Base-by-base conservation (phyloP, 805 yeast genomes). In the Saccharomycopsis guyanensis region DNA sequence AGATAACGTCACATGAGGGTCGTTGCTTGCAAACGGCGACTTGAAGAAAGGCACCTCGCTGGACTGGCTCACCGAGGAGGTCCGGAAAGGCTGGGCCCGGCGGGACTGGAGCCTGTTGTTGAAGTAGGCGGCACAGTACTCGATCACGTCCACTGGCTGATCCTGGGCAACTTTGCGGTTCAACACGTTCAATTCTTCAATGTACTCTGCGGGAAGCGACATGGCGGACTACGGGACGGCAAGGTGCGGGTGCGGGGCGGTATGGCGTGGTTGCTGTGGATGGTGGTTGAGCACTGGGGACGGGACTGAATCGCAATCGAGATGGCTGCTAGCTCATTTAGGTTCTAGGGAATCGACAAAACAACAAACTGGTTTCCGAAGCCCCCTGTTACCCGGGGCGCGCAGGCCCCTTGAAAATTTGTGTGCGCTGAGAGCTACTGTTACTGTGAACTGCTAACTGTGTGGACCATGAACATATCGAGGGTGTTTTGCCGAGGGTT, bases 111-210 rank as follows among this genome's bases (percentile, higher is more conserved):
- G 65, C 49, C 80, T 75, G 41, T 69, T 61, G 57, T 73, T 75
- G 66, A 85, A 85, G 62, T 80, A 82, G 62, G 79, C 75, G 46
- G 85, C 82, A 57, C 89, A 81, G 64, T 83, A 85, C 58, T 84
- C 88, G 48, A 85, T 60, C 10, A 84, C 66, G 57, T 84, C 91
- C 12, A 68, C 58, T 1, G 95, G 94, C 55, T 80, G 75, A 42
- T 71, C 67, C 38, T 61, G 60, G 40, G 66, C 66, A 43, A 76
- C 60, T 57, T 79, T 83, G 57, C 70, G 73, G 60, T 79, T 81
- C 59, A 82, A 77, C 52, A 71, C 76, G 55, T 73, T 73, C 60
- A 83, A 69, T 62, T 81, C 89, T 46, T 73, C 74, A 42, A 63
- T 54, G 50, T 66, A 66, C 12, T 66, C 66, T 39, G 54, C 53